A percentile compares a stretch with the other conserved stretches of the same genome.
phyloP scores from a whole-genome alignment of 495 filamentous ascomycete genomes.

The Neurospora sp. region DNA sequence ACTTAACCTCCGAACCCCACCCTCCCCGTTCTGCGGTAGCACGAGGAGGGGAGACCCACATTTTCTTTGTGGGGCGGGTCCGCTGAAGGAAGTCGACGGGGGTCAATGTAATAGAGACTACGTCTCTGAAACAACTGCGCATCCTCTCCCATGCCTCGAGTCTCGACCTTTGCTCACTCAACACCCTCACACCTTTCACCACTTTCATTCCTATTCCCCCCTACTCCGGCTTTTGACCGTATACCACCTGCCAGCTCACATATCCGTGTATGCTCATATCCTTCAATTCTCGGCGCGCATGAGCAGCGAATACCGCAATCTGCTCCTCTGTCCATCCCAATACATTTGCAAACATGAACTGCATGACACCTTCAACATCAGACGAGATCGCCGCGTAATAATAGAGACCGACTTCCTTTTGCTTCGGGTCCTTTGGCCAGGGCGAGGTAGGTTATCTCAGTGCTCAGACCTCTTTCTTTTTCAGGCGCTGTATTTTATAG shows the following conservation, averaged over 20 bases:
- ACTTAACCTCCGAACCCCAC: too few species aligned
- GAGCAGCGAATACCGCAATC: conserved; percentile 43
- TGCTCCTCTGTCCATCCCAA: conserved; percentile 43
- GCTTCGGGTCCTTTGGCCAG: conserved; percentile 46
- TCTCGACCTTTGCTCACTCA: neutral
- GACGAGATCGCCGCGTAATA: conserved; percentile 29
- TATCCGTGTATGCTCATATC: conserved; percentile 37
- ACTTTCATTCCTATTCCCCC: neutral
- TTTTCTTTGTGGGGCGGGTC: too few species aligned
- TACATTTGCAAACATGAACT: conserved; percentile 39
- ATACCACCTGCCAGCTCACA: neutral
- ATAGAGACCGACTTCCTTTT: conserved; percentile 40
- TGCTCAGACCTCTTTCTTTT: too few species aligned
- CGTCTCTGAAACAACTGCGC: neutral
- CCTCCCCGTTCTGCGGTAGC: too few species aligned
- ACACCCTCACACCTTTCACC: neutral
- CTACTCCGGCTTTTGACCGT: neutral
- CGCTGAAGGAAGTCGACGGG: too few species aligned
- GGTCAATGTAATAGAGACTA: too few species aligned
- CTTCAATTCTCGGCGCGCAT: conserved; percentile 43
- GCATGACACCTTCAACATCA: conserved; percentile 32
- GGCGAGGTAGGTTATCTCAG: conserved; percentile 46
- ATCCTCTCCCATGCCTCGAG: neutral
- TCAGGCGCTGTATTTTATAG: too few species aligned
- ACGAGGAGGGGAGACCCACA: too few species aligned